Percentiles rank a stretch among this genome's conserved stretches.
phyloP scores from a whole-genome alignment of 768 basidiomycete genomes.

The Pleurotus tuoliensis region DNA sequence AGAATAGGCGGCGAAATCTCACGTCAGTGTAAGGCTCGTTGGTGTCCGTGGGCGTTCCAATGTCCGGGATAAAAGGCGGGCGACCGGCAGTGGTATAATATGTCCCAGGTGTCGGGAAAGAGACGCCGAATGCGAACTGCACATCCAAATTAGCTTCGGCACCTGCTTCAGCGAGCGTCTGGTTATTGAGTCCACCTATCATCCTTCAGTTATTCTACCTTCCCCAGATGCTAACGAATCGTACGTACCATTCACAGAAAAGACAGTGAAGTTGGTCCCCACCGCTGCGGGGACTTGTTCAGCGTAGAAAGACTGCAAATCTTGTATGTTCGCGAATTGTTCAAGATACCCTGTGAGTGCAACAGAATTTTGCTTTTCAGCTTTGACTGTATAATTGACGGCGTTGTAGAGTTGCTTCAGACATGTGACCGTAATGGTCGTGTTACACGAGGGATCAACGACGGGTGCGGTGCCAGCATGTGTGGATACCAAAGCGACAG shows the following conservation, averaged over 20 bases:
- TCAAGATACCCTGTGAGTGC: slow-evolving; percentile 54
- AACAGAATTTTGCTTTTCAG: slow-evolving; percentile 41
- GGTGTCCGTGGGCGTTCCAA: slow-evolving; percentile 30
- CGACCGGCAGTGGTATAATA: slow-evolving; percentile 62
- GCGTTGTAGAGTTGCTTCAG: slow-evolving; percentile 55
- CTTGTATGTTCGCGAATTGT: slow-evolving; percentile 47
- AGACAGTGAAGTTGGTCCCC: slow-evolving; percentile 46
- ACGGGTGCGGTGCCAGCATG: slow-evolving; percentile 26
- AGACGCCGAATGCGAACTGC: slow-evolving; percentile 63
- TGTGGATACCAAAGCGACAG: background rate
- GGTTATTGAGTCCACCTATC: slow-evolving; percentile 59
- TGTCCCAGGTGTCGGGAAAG: slow-evolving; percentile 54
- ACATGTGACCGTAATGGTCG: slow-evolving; percentile 48
- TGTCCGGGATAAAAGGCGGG: slow-evolving; percentile 55
- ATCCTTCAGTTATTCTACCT: slow-evolving; percentile 10
- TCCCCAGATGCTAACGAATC: background rate
- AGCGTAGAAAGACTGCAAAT: slow-evolving; percentile 49
- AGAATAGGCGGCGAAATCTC: slow-evolving; percentile 3
- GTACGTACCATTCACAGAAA: slow-evolving; percentile 50
- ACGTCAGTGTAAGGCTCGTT: slow-evolving; percentile 29
- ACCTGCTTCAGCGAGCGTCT: slow-evolving; percentile 48
- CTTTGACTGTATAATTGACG: slow-evolving; percentile 38
- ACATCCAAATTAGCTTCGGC: slow-evolving; percentile 65
- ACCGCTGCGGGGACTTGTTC: slow-evolving; percentile 45
- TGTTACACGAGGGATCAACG: slow-evolving; percentile 46